Percentiles rank a stretch among this genome's conserved stretches.
Evolutionary conservation across 257 asterid species (phyloP).

Genomic region (Coffea canephora): DNA sequence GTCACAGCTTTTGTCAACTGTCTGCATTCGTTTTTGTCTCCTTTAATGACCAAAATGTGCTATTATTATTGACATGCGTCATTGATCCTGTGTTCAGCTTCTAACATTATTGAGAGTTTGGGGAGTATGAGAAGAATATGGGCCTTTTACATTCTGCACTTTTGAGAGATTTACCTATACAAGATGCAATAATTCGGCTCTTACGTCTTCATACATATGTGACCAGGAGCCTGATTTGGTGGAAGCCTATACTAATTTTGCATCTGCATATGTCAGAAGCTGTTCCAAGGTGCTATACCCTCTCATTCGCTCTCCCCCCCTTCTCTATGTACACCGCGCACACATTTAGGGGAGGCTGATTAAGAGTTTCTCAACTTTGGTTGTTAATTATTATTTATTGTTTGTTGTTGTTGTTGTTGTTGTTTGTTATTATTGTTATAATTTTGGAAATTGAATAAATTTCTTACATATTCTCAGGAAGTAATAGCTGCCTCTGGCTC

Average conservation of each 20-base stretch:
- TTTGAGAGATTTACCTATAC: slow-evolving; percentile 75
- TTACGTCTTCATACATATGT: slow-evolving; percentile 85
- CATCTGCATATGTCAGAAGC: slow-evolving; percentile 67
- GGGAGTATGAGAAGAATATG: slow-evolving; percentile 75
- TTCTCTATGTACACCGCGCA: neutral
- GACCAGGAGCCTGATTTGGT: slow-evolving; percentile 96
- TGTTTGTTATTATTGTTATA: neutral
- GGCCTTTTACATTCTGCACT: slow-evolving; percentile 63
- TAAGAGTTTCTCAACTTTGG: neutral
- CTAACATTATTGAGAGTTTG: slow-evolving; percentile 73
- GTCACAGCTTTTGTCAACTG: neutral
- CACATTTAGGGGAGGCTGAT: neutral
- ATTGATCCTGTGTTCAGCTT: slow-evolving; percentile 54
- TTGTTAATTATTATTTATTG: neutral
- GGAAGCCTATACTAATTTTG: slow-evolving; percentile 79
- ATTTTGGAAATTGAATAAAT: neutral
- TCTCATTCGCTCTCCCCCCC: slow-evolving; percentile 18
- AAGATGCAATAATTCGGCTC: slow-evolving; percentile 70
- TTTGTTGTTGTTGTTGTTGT: too few species aligned
- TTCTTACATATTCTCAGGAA: slow-evolving; percentile 50
- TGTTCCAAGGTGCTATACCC: slow-evolving; percentile 57
- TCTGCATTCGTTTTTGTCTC: neutral
- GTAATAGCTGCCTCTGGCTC: slow-evolving; percentile 74
- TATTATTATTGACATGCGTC: slow-evolving; percentile 24
- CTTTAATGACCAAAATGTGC: slow-evolving; percentile 1